Conservation (phyloP, 148 eudicot species). For the Rhododendron mucronatum region DNA sequence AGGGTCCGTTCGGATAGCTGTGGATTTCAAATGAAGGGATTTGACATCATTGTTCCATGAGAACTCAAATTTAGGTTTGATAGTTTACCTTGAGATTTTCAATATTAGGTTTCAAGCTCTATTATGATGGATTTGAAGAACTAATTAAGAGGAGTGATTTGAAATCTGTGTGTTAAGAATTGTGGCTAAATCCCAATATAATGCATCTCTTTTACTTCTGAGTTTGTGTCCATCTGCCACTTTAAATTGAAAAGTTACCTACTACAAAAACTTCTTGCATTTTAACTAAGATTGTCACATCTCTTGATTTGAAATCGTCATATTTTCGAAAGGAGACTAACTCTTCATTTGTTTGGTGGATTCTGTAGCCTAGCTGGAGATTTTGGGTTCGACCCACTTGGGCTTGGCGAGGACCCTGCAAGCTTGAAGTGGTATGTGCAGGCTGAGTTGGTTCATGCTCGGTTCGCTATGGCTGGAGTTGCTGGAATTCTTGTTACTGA, state of each 20-base stretch:
- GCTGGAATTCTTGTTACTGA: conserved; percentile 93
- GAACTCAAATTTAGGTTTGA: background rate
- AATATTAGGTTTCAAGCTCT: background rate
- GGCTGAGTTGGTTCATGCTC: conserved; percentile 88
- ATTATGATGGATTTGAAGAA: background rate
- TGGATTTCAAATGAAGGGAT: background rate
- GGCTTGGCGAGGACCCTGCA: conserved; percentile 85
- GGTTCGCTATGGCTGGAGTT: conserved; percentile 95
- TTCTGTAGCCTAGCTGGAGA: conserved; percentile 75
- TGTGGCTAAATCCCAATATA: background rate
- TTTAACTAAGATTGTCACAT: background rate
- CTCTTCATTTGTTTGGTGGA: background rate
- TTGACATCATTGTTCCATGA: background rate
- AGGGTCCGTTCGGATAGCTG: background rate
- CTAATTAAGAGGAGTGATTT: background rate
- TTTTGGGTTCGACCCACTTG: conserved; percentile 90
- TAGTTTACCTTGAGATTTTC: background rate
- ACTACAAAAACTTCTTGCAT: background rate
- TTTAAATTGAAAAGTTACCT: background rate
- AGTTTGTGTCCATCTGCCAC: background rate
- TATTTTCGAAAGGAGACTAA: background rate
- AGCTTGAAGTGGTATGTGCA: conserved; percentile 96
- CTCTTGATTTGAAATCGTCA: background rate
- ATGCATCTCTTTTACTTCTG: background rate
- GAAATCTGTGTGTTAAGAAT: background rate